Evolutionary conservation across 139 green algal genomes (phyloP).

Genomic region (Picochlorum sp.): DNA sequence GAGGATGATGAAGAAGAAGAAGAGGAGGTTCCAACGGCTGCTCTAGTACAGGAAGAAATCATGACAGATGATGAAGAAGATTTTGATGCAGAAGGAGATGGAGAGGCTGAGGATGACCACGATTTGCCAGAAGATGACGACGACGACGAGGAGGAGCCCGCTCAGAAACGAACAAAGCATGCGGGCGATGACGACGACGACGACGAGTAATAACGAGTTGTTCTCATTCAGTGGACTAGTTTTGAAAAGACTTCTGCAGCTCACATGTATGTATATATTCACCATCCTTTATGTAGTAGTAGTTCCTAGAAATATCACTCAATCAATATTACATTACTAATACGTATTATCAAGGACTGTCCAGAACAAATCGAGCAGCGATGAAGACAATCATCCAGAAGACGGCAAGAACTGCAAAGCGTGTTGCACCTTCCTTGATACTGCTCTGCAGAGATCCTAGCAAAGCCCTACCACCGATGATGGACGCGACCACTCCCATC

Average conservation of each 20-base stretch:
- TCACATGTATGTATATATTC: too few species aligned
- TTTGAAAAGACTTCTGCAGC: too few species aligned
- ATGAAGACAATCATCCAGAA: slow-evolving; percentile 54
- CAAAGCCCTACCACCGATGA: slow-evolving; percentile 13
- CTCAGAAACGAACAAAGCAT: not conserved
- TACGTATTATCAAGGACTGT: slow-evolving; percentile 11
- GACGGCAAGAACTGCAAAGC: slow-evolving; percentile 33
- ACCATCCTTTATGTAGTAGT: too few species aligned
- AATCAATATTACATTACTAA: slow-evolving; percentile 4
- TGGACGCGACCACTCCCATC: slow-evolving; percentile 20
- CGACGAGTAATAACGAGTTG: too few species aligned
- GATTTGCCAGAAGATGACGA: slow-evolving; percentile 21
- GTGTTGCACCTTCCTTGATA: slow-evolving; percentile 16
- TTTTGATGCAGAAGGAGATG: slow-evolving; percentile 13
- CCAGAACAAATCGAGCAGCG: slow-evolving; percentile 40
- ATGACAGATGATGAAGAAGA: slow-evolving; percentile 13
- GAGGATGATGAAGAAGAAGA: slow-evolving; percentile 12
- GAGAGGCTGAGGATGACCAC: slow-evolving; percentile 25
- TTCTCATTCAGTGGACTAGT: too few species aligned
- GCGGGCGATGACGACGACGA: not conserved
- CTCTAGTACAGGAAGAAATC: slow-evolving; percentile 1
- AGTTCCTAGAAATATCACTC: too few species aligned
- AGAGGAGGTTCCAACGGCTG: slow-evolving; percentile 9
- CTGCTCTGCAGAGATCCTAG: slow-evolving; percentile 16
- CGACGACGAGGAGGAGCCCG: slow-evolving; percentile 15